Evolutionary conservation across 2,329 filamentous ascomycete species (phyloP).

Genomic region (Trematosphaeria pertusa): DNA sequence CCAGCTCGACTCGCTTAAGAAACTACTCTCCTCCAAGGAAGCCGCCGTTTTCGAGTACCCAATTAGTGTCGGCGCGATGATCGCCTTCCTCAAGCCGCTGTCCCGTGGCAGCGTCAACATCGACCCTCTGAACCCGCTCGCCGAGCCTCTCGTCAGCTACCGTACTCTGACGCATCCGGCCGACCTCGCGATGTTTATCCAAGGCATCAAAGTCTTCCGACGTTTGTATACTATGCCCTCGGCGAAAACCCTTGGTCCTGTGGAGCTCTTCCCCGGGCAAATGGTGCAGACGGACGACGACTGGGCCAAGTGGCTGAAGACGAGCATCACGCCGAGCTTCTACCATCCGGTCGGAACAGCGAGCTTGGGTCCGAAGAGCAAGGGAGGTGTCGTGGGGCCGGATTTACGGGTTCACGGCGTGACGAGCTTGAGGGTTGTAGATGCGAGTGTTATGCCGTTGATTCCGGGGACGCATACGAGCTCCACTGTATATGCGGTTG

Average conservation of each 20-base stretch:
- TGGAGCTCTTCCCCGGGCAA: conserved; percentile 19
- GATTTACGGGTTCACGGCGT: conserved; percentile 29
- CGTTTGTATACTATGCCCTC: conserved; percentile 13
- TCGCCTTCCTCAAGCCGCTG: conserved; percentile 22
- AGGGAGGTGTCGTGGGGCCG: conserved; percentile 28
- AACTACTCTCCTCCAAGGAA: conserved; percentile 40
- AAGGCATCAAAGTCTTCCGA: conserved; percentile 17
- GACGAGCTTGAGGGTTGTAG: conserved; percentile 26
- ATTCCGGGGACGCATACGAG: conserved; percentile 26
- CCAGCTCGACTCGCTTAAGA: conserved; percentile 21
- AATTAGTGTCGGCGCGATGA: conserved; percentile 7
- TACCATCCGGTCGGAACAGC: conserved; percentile 30
- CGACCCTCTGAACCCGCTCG: conserved; percentile 25
- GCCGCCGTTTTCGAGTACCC: conserved; percentile 24
- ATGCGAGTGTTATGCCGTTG: conserved; percentile 29
- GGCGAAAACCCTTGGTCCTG: conserved; percentile 14
- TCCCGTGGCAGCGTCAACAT: conserved; percentile 28
- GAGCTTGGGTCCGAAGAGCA: conserved; percentile 20
- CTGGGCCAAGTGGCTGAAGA: conserved; percentile 16
- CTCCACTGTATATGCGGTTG: conserved; percentile 26
- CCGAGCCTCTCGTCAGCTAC: conserved; percentile 25
- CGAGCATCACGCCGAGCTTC: conserved; percentile 13
- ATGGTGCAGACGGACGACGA: conserved; percentile 17
- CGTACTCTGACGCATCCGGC: conserved; percentile 26
- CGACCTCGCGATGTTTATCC: conserved; percentile 14